Conservation (phyloP, 2,329 filamentous ascomycete genomes). For the Diaporthe destruens region DNA sequence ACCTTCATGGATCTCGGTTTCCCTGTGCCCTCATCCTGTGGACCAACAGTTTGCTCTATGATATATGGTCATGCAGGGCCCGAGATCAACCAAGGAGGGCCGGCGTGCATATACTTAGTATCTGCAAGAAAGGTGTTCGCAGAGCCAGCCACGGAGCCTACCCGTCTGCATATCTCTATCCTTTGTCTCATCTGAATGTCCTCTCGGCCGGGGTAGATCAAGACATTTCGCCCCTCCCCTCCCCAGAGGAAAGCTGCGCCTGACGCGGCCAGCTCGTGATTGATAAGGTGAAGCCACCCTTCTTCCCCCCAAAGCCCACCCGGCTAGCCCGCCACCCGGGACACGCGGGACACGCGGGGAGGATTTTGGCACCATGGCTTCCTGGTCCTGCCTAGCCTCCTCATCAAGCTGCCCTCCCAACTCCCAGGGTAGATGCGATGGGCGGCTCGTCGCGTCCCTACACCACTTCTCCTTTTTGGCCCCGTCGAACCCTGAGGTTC, state of each 20-base stretch:
- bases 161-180: background rate
- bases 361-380: background rate
- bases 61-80: slow-evolving; percentile 36
- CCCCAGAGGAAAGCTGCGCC: background rate
- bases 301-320: background rate
- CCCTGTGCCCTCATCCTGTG: background rate
- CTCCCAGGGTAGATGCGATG: background rate
- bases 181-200: slow-evolving; percentile 7
- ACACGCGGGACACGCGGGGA: slow-evolving; percentile 10
- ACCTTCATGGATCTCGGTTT: background rate
- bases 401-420: background rate
- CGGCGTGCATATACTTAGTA: slow-evolving; percentile 32
- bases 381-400: background rate
- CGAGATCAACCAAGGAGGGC: slow-evolving; percentile 32
- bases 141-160: slow-evolving; percentile 1
- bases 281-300: background rate
- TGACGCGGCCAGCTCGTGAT: slow-evolving; percentile 34
- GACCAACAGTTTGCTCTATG: slow-evolving; percentile 23
- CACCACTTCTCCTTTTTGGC: background rate
- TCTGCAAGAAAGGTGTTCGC: slow-evolving; percentile 30
- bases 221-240: slow-evolving; percentile 13
- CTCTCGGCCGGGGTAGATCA: background rate
- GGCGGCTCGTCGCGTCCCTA: slow-evolving; percentile 27
- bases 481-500: slow-evolving; percentile 1
- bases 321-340: slow-evolving; percentile 17